phyloP scores from a whole-genome alignment of 179 eudicot species.

The Vitellaria paradoxa region DNA sequence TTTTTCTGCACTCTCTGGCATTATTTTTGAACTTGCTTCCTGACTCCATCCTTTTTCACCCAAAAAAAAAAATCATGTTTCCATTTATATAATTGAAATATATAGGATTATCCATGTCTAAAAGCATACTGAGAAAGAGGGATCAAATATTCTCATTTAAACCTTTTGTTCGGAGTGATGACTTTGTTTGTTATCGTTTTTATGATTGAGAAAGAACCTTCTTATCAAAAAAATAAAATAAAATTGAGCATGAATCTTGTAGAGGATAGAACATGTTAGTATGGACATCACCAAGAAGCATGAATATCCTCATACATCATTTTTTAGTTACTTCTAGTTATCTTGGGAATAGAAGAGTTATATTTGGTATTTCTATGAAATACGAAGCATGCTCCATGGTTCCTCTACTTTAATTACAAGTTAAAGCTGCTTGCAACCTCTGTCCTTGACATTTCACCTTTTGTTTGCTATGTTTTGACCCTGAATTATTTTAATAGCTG shows the following conservation, averaged over 20 bases:
- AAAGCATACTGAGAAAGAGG: neutral
- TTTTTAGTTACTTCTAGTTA: neutral
- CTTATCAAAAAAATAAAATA: too few species aligned
- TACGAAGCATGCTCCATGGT: too few species aligned
- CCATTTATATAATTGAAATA: neutral
- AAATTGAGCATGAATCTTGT: neutral
- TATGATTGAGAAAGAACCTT: neutral
- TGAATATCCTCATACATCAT: neutral
- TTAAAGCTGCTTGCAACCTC: slow-evolving; percentile 5
- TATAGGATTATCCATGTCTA: neutral
- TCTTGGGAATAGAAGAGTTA: too few species aligned
- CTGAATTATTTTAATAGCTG: slow-evolving; percentile 12
- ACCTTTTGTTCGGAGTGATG: neutral
- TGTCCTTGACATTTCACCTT: neutral
- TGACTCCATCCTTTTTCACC: too few species aligned
- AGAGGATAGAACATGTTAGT: neutral
- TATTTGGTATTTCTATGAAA: too few species aligned
- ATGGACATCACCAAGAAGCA: neutral
- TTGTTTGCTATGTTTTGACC: neutral
- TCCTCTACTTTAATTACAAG: neutral
- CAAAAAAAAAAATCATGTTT: neutral
- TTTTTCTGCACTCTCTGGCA: neutral
- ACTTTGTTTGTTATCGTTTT: neutral
- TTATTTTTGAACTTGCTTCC: neutral
- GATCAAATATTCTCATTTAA: neutral